Evolutionary conservation across 257 asterid species (phyloP).

Genomic region (Asclepias syriaca): DNA sequence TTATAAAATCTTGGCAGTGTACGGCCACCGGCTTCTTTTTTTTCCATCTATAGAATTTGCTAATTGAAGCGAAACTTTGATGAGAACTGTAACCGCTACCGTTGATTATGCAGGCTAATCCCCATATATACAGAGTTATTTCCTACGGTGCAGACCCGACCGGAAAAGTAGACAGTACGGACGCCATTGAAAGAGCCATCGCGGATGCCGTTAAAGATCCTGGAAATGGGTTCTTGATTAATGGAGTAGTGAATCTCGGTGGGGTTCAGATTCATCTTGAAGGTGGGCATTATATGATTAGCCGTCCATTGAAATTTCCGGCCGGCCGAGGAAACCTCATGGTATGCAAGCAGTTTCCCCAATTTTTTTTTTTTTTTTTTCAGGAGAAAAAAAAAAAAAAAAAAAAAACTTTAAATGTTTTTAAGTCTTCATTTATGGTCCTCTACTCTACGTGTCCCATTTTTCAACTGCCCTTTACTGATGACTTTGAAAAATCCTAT

Average conservation of each 20-base stretch:
- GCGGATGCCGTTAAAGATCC: slow-evolving; percentile 63
- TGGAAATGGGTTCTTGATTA: slow-evolving; percentile 43
- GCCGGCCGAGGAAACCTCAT: slow-evolving; percentile 65
- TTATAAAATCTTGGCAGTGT: background rate
- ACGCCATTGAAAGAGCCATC: slow-evolving; percentile 55
- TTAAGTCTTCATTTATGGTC: background rate
- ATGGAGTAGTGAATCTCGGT: slow-evolving; percentile 69
- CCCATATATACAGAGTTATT: slow-evolving; percentile 52
- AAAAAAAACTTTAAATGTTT: background rate
- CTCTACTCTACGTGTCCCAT: background rate
- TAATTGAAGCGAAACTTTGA: background rate
- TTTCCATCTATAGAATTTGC: background rate
- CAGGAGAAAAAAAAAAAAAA: too few relatives aligned
- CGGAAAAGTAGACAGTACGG: slow-evolving; percentile 62
- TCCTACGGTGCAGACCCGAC: slow-evolving; percentile 90
- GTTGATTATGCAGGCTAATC: slow-evolving; percentile 24
- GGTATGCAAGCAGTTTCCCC: slow-evolving; percentile 31
- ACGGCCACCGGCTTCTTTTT: background rate
- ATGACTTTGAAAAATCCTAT: slow-evolving; percentile 10
- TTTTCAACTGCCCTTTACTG: background rate
- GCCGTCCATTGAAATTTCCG: slow-evolving; percentile 63
- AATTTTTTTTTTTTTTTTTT: too few relatives aligned
- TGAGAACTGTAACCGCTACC: background rate
- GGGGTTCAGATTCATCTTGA: slow-evolving; percentile 78
- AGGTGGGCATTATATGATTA: slow-evolving; percentile 79